Percentiles rank a stretch among this genome's conserved stretches.
Evolutionary conservation across 164 flowering plant species (phyloP).

Genomic region (Cinnamomum chago): DNA sequence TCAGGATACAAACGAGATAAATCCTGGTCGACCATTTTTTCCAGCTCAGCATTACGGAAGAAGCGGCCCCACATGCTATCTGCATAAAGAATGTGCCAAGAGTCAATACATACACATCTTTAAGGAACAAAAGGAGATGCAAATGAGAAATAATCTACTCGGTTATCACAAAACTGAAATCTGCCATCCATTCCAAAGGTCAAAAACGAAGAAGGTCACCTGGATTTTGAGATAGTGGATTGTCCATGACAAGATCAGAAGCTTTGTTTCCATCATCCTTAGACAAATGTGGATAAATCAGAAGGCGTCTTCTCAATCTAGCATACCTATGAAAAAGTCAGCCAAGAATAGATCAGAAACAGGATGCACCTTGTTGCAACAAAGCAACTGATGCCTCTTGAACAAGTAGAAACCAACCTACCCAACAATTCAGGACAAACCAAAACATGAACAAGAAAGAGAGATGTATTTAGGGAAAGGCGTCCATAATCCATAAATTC

Average conservation of each 20-base stretch:
- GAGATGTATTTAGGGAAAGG: neutral
- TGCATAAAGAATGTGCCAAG: conserved; percentile 22
- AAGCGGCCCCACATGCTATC: conserved; percentile 97
- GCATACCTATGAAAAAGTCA: conserved; percentile 58
- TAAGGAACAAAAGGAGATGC: neutral
- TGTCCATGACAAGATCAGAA: conserved; percentile 65
- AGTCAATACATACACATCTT: neutral
- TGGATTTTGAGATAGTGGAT: conserved; percentile 93
- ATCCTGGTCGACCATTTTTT: conserved; percentile 89
- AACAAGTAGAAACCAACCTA: neutral
- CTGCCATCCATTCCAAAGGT: neutral
- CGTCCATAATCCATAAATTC: neutral
- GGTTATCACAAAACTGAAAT: neutral
- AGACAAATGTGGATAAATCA: conserved; percentile 63
- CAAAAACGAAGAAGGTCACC: conserved; percentile 32
- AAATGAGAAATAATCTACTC: neutral
- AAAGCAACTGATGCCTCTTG: neutral
- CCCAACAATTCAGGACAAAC: neutral
- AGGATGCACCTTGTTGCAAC: neutral
- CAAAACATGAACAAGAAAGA: neutral
- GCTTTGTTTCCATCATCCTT: conserved; percentile 63
- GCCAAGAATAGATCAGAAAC: neutral
- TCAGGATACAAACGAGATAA: conserved; percentile 91
- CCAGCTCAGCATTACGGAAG: conserved; percentile 89
- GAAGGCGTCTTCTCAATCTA: conserved; percentile 65